Conservation (phyloP, 1,139 yeast species). For the Pichia sp. region DNA sequence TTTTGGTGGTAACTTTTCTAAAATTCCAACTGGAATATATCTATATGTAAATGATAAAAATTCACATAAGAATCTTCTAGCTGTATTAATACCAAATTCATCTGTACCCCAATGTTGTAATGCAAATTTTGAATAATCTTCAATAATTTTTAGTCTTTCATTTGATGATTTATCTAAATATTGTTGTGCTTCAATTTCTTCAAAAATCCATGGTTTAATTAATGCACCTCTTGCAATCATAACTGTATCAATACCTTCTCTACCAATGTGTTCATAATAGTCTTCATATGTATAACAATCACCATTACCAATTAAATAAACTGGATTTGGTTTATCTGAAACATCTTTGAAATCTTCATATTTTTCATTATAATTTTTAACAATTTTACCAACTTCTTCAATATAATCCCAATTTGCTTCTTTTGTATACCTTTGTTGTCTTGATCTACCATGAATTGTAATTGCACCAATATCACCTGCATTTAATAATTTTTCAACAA, state of each 20-base stretch:
- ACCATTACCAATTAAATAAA: slow-evolving; percentile 81
- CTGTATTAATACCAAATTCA: slow-evolving; percentile 82
- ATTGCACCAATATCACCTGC: slow-evolving; percentile 78
- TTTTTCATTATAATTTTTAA: slow-evolving; percentile 52
- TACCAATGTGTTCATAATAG: slow-evolving; percentile 72
- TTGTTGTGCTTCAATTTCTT: slow-evolving; percentile 86
- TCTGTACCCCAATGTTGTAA: slow-evolving; percentile 98
- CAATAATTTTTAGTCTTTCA: slow-evolving; percentile 75
- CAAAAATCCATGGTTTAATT: slow-evolving; percentile 98
- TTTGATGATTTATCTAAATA: slow-evolving; percentile 85
- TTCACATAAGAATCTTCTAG: slow-evolving; percentile 91
- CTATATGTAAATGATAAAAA: slow-evolving; percentile 91
- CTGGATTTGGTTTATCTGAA: slow-evolving; percentile 43
- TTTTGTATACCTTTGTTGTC: slow-evolving; percentile 89
- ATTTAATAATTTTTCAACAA: slow-evolving; percentile 59
- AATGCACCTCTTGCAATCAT: slow-evolving; percentile 98
- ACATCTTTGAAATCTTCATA: slow-evolving; percentile 51
- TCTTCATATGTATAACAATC: slow-evolving; percentile 84
- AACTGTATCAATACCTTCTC: slow-evolving; percentile 77
- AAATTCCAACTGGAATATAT: slow-evolving; percentile 87
- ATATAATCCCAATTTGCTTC: slow-evolving; percentile 94
- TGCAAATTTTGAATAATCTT: slow-evolving; percentile 68
- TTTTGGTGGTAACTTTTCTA: slow-evolving; percentile 83
- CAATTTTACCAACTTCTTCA: slow-evolving; percentile 61
- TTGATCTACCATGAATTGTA: slow-evolving; percentile 90